Evolutionary conservation across 176 grass and related monocot species (phyloP).

Genomic region (Oryza meyeriana): DNA sequence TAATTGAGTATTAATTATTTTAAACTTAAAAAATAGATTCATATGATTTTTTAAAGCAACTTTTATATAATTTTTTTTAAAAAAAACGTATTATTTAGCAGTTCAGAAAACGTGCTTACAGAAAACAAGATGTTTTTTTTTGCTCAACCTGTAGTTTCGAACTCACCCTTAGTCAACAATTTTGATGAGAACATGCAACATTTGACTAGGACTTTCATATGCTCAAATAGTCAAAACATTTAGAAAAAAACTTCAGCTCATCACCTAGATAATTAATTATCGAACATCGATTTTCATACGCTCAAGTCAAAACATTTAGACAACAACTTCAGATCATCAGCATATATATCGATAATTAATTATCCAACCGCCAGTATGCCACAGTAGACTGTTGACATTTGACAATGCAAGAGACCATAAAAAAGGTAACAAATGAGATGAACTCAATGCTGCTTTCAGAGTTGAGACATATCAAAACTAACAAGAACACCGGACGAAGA

Average conservation of each 20-base stretch:
- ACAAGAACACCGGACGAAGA: not conserved
- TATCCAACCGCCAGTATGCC: not conserved
- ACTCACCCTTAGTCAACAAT: conserved; percentile 39
- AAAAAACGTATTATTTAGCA: too few species aligned
- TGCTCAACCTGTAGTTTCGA: too few species aligned
- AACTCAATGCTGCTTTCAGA: not conserved
- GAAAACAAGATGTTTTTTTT: too few species aligned
- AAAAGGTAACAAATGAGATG: not conserved
- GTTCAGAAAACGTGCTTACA: too few species aligned
- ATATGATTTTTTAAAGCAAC: too few species aligned
- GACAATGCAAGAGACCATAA: not conserved
- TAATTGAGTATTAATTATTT: too few species aligned
- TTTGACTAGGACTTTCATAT: conserved; percentile 28
- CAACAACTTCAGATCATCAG: not conserved
- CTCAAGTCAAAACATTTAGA: conserved; percentile 17
- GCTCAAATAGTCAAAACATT: conserved; percentile 7
- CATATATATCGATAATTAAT: not conserved
- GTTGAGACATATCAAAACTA: not conserved
- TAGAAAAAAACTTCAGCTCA: conserved; percentile 1
- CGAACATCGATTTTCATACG: not conserved
- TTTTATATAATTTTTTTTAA: too few species aligned
- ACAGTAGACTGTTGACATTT: not conserved
- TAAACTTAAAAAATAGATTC: too few species aligned
- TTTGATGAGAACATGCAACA: not conserved
- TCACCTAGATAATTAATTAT: not conserved